Evolutionary conservation across 2,329 filamentous ascomycete genomes (phyloP).

Genomic region (Escovopsis sp.): DNA sequence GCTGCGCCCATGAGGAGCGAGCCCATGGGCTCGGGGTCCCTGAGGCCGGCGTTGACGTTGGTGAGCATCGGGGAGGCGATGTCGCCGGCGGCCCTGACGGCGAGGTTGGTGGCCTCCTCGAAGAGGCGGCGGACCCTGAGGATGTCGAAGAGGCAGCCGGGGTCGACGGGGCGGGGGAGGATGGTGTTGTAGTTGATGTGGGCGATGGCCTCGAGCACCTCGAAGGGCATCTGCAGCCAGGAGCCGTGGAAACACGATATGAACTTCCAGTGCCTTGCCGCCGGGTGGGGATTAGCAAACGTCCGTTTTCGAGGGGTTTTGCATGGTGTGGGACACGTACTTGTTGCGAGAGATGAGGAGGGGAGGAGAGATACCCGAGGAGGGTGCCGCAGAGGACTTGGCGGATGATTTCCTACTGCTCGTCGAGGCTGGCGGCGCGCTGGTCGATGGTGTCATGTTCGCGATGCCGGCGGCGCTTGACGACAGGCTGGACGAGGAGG

Average conservation of each 20-base stretch:
- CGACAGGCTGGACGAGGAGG: no score
- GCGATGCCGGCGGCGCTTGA: background rate
- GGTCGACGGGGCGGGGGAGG: constrained; percentile 62
- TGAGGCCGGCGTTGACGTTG: constrained; percentile 31
- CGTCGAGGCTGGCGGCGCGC: background rate
- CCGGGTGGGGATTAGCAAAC: background rate
- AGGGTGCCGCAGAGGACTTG: constrained; percentile 3
- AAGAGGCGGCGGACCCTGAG: constrained; percentile 69
- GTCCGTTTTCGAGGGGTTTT: background rate
- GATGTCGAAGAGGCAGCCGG: constrained; percentile 69
- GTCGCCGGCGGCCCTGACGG: constrained; percentile 63
- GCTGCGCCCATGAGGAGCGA: constrained; percentile 7
- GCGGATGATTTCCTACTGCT: constrained; percentile 5
- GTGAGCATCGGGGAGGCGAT: constrained; percentile 50
- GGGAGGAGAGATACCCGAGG: constrained; percentile 6
- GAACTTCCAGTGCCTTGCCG: constrained; percentile 62
- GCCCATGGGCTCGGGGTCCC: constrained; percentile 9
- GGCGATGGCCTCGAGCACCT: constrained; percentile 65
- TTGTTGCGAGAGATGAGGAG: constrained; percentile 45
- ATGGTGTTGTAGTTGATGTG: constrained; percentile 68
- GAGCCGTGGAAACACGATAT: constrained; percentile 73
- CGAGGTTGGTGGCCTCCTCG: constrained; percentile 65
- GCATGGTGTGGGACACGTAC: constrained; percentile 28
- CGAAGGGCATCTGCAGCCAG: constrained; percentile 67
- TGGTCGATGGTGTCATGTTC: background rate